A percentile compares a stretch with the other conserved stretches of the same genome.
These are phyloP conservation scores for Auriscalpium microsporum DNA, from an alignment of 768 basidiomycete genomes.

Conservation along the genomic window DNA sequence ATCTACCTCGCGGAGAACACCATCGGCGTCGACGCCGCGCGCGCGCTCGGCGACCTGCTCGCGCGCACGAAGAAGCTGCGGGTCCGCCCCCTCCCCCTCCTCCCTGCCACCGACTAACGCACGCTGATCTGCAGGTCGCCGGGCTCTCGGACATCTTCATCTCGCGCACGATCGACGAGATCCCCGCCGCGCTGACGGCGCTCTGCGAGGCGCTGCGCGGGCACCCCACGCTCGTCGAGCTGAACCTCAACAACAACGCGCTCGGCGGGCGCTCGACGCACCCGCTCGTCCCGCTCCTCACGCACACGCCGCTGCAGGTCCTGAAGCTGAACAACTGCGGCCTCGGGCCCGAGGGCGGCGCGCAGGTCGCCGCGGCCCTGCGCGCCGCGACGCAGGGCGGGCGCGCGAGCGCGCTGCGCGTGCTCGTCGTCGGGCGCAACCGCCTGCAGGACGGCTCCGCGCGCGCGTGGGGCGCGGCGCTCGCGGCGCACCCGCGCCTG, in stretches of 20 bases:
- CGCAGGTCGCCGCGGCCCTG: slow-evolving; percentile 75
- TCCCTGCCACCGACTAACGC: background rate
- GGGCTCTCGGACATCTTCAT: slow-evolving; percentile 97
- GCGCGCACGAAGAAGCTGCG: slow-evolving; percentile 55
- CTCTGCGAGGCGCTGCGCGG: slow-evolving; percentile 79
- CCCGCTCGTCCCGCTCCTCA: slow-evolving; percentile 83
- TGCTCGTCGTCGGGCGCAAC: slow-evolving; percentile 87
- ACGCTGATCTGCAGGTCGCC: slow-evolving; percentile 51
- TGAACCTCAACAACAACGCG: slow-evolving; percentile 90
- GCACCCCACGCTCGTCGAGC: slow-evolving; percentile 71
- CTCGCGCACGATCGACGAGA: slow-evolving; percentile 88
- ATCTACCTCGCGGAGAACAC: slow-evolving; percentile 94
- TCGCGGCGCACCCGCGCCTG: slow-evolving; percentile 71
- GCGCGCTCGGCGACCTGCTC: slow-evolving; percentile 73
- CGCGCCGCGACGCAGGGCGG: slow-evolving; percentile 65
- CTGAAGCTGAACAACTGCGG: slow-evolving; percentile 95
- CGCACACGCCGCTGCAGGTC: slow-evolving; percentile 71
- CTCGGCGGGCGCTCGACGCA: slow-evolving; percentile 92
- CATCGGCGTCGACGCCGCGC: slow-evolving; percentile 80
- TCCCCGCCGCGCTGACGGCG: slow-evolving; percentile 78
- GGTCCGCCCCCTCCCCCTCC: slow-evolving; percentile 33
- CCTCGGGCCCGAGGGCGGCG: slow-evolving; percentile 81
- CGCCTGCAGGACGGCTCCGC: slow-evolving; percentile 87
- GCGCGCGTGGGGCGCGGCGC: slow-evolving; percentile 73
- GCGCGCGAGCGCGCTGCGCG: slow-evolving; percentile 57